Evolutionary conservation across 2,329 filamentous ascomycete genomes (phyloP).

Genomic region (Xylogone sp.): DNA sequence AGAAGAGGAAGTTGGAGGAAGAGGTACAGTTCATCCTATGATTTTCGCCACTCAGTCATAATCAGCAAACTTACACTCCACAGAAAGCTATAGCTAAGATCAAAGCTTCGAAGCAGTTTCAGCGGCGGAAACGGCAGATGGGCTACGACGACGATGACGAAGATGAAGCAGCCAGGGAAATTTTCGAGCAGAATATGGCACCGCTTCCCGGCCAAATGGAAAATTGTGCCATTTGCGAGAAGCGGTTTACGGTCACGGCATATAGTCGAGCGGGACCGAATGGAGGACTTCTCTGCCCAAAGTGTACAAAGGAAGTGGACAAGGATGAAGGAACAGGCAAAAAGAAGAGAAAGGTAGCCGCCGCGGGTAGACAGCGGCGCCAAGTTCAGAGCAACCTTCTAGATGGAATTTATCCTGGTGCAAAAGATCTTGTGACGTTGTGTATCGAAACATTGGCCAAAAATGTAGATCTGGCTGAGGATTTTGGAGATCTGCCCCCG

Average conservation of each 20-base stretch:
- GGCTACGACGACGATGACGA: conserved; percentile 39
- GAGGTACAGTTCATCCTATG: conserved; percentile 30
- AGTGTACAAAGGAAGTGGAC: conserved; percentile 72
- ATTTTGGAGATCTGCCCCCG: conserved; percentile 56
- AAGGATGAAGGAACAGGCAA: conserved; percentile 60
- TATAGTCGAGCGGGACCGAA: conserved; percentile 79
- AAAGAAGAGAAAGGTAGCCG: conserved; percentile 50
- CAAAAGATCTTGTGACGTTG: conserved; percentile 63
- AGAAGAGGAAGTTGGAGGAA: conserved; percentile 33
- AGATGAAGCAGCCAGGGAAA: conserved; percentile 45
- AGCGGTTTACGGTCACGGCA: conserved; percentile 87
- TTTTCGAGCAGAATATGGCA: conserved; percentile 42
- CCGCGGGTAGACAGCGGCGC: conserved; percentile 53
- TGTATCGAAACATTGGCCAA: conserved; percentile 61
- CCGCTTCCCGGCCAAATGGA: conserved; percentile 68
- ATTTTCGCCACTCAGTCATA: too few species aligned
- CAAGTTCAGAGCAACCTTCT: conserved; percentile 80
- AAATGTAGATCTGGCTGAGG: conserved; percentile 59
- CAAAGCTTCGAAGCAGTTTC: conserved; percentile 55
- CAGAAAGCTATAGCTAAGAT: conserved; percentile 56
- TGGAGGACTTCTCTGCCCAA: conserved; percentile 81
- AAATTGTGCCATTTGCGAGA: conserved; percentile 80
- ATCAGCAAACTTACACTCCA: conserved; percentile 10
- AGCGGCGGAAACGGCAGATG: conserved; percentile 42
- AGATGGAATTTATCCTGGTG: conserved; percentile 66